A percentile compares a stretch with the other conserved stretches of the same genome.
phyloP scores from a whole-genome alignment of 2,329 filamentous ascomycete genomes.

The Xylariaceae sp. region DNA sequence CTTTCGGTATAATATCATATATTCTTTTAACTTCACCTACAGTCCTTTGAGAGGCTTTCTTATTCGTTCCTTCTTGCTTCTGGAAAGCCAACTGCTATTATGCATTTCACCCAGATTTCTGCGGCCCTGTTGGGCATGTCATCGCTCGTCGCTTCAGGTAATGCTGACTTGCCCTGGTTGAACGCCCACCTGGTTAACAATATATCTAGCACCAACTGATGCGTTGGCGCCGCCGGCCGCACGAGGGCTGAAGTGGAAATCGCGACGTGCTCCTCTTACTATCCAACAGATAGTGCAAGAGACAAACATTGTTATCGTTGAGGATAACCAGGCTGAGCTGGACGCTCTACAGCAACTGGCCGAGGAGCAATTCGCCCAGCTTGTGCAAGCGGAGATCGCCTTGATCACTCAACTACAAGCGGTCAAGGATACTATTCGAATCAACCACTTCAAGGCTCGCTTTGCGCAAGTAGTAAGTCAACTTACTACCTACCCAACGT shows the following conservation, averaged over 20 bases:
- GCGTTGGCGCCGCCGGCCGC: slow-evolving; percentile 15
- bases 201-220: slow-evolving; percentile 29
- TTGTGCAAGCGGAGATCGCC: slow-evolving; percentile 42
- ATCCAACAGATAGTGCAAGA: slow-evolving; percentile 39
- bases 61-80: slow-evolving; percentile 31
- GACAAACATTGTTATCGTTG: slow-evolving; percentile 39
- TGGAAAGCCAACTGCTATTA: slow-evolving; percentile 27
- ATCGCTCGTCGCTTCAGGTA: slow-evolving; percentile 29
- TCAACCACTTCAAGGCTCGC: slow-evolving; percentile 44
- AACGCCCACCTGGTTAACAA: slow-evolving; percentile 17
- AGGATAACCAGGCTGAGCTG: slow-evolving; percentile 42
- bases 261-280: slow-evolving; percentile 31
- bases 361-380: slow-evolving; percentile 42
- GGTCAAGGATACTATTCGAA: slow-evolving; percentile 47
- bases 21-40: slow-evolving; percentile 13
- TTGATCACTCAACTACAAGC: slow-evolving; percentile 42
- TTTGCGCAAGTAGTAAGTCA: slow-evolving; percentile 41
- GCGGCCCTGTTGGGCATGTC: slow-evolving; percentile 26
- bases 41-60: slow-evolving; percentile 33
- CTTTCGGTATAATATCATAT: background rate
- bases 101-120: slow-evolving; percentile 26
- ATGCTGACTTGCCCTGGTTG: slow-evolving; percentile 2
- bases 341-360: slow-evolving; percentile 39
- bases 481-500: background rate
- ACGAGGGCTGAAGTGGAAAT: slow-evolving; percentile 31